A percentile compares a stretch with the other conserved stretches of the same genome.
Evolutionary conservation across 345 rosid genomes (phyloP).

Genomic region (Corymbia maculata): DNA sequence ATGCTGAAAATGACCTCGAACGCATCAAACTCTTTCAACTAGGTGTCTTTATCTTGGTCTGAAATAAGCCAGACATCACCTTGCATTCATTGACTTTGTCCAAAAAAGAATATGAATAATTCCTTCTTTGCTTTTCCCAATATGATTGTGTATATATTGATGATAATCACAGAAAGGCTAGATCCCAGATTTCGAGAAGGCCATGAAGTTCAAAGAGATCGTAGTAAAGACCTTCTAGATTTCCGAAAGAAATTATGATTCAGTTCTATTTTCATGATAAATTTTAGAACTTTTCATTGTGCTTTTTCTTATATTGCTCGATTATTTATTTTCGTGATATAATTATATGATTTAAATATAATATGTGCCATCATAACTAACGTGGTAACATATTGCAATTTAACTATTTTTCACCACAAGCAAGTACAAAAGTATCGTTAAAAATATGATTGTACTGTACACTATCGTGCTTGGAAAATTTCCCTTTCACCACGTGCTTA

Average conservation of each 20-base stretch:
- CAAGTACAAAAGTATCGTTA: too few relatives aligned
- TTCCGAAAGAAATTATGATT: too few relatives aligned
- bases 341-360: too few relatives aligned
- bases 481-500: background rate
- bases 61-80: background rate
- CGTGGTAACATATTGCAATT: too few relatives aligned
- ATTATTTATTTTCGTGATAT: too few relatives aligned
- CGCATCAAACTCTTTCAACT: background rate
- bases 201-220: conserved; percentile 6
- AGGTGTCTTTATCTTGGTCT: background rate
- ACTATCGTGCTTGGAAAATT: too few relatives aligned
- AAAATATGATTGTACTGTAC: too few relatives aligned
- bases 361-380: too few relatives aligned
- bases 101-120: background rate
- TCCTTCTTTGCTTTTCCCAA: background rate
- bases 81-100: background rate
- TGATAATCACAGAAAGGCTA: background rate
- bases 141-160: background rate
- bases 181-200: background rate
- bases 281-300: too few relatives aligned
- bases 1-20: background rate
- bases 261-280: too few relatives aligned
- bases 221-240: background rate
- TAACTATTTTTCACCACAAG: too few relatives aligned
- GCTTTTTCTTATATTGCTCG: too few relatives aligned